phyloP scores from a whole-genome alignment of 1,139 yeast genomes.

The Diutina mesorugosa region DNA sequence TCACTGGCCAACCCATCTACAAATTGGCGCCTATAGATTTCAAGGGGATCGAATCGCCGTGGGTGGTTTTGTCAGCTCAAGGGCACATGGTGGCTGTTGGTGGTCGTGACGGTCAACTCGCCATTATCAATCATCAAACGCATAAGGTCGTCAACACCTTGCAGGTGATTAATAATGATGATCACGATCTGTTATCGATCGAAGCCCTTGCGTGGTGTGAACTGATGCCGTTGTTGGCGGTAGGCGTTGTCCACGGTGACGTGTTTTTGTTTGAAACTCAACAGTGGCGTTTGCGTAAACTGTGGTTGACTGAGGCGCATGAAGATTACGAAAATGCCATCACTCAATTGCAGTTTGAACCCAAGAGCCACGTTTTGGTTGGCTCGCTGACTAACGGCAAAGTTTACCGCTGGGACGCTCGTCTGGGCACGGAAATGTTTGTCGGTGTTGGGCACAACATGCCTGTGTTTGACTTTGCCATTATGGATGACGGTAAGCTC shows the following conservation, averaged over 20 bases:
- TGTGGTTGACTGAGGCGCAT: slow-evolving; percentile 30
- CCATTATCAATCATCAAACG: slow-evolving; percentile 57
- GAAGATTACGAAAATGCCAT: slow-evolving; percentile 49
- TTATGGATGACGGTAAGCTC: slow-evolving; percentile 52
- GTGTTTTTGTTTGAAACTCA: slow-evolving; percentile 68
- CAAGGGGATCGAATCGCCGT: slow-evolving; percentile 67
- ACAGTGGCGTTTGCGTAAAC: slow-evolving; percentile 76
- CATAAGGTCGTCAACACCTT: slow-evolving; percentile 63
- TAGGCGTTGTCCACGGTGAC: slow-evolving; percentile 85
- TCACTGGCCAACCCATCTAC: slow-evolving; percentile 54
- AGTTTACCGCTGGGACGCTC: slow-evolving; percentile 77
- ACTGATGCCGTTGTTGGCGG: slow-evolving; percentile 47
- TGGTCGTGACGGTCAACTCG: slow-evolving; percentile 75
- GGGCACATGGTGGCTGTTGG: slow-evolving; percentile 57
- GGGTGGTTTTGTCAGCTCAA: slow-evolving; percentile 56
- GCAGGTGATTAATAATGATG: slow-evolving; percentile 48
- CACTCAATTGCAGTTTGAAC: slow-evolving; percentile 63
- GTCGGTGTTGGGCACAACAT: slow-evolving; percentile 85
- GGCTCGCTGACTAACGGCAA: slow-evolving; percentile 80
- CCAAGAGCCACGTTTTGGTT: slow-evolving; percentile 41
- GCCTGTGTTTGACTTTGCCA: slow-evolving; percentile 80
- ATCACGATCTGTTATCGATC: slow-evolving; percentile 59
- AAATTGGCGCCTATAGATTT: slow-evolving; percentile 53
- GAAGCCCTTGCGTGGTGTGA: slow-evolving; percentile 83
- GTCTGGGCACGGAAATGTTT: slow-evolving; percentile 67